phyloP scores from a whole-genome alignment of 2,329 filamentous ascomycete genomes.

The Neocucurbitaria cava region DNA sequence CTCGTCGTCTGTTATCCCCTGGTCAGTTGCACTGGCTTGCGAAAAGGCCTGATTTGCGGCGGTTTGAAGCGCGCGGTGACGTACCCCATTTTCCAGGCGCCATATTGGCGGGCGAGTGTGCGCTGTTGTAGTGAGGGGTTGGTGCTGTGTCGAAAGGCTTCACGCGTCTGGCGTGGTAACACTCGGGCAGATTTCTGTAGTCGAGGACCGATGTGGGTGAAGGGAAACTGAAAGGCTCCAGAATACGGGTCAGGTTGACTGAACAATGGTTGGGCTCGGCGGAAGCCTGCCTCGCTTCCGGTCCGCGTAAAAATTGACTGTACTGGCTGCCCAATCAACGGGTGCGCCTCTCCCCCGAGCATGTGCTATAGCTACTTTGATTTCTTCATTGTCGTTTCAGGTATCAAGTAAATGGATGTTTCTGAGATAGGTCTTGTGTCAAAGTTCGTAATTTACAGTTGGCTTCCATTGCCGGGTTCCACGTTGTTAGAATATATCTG shows the following conservation, averaged over 20 bases:
- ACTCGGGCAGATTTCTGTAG: constrained; percentile 10
- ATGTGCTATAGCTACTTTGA: too few relatives aligned
- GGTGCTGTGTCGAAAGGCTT: neutral
- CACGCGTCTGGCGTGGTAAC: constrained; percentile 2
- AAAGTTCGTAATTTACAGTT: neutral
- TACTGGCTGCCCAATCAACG: constrained; percentile 40
- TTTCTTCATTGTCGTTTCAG: too few relatives aligned
- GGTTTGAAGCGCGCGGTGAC: constrained; percentile 38
- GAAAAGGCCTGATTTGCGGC: neutral
- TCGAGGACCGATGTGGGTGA: constrained; percentile 16
- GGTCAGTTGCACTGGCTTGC: constrained; percentile 25
- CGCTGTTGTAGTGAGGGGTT: neutral
- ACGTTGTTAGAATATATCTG: neutral
- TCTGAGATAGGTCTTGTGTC: neutral
- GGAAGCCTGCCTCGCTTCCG: constrained; percentile 27
- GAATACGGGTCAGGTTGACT: constrained; percentile 23
- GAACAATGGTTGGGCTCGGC: constrained; percentile 38
- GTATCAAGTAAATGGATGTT: too few relatives aligned
- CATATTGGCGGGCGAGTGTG: constrained; percentile 38
- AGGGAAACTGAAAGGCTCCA: constrained; percentile 16
- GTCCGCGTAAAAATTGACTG: constrained; percentile 29
- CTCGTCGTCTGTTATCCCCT: constrained; percentile 53
- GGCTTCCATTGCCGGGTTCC: neutral
- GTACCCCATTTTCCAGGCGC: constrained; percentile 52
- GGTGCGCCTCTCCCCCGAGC: neutral